A percentile compares a stretch with the other conserved stretches of the same genome.
phyloP scores from a whole-genome alignment of 495 filamentous ascomycete species.

The Poronia punctata region DNA sequence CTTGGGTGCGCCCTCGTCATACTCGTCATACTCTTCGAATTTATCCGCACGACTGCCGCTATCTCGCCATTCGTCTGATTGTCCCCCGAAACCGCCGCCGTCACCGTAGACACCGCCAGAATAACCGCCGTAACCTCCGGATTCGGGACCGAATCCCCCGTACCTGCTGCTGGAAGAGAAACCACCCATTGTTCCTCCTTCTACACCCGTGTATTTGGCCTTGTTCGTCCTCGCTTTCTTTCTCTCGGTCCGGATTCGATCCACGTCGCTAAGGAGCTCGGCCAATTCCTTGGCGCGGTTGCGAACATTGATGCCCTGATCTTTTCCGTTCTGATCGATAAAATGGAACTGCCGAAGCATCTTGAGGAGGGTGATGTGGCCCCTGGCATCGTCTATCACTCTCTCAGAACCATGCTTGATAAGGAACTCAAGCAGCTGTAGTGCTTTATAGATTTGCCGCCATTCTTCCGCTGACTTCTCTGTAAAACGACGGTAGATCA shows the following conservation, averaged over 20 bases:
- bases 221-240: conserved; percentile 89
- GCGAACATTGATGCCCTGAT: conserved; percentile 95
- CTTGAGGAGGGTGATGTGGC: conserved; percentile 88
- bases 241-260: conserved; percentile 81
- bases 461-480: conserved; percentile 98
- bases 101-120: conserved; percentile 89
- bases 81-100: conserved; percentile 76
- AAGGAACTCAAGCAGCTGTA: conserved; percentile 94
- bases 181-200: conserved; percentile 63
- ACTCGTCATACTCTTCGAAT: conserved; percentile 97
- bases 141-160: conserved; percentile 82
- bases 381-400: conserved; percentile 94
- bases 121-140: conserved; percentile 68
- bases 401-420: conserved; percentile 98
- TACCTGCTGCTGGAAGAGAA: conserved; percentile 56
- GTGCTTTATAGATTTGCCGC: conserved; percentile 97
- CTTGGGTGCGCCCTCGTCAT: conserved; percentile 64
- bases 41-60: conserved; percentile 55
- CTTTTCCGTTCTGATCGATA: conserved; percentile 94
- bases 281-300: conserved; percentile 93
- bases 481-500: conserved; percentile 99
- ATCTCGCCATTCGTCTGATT: conserved; percentile 55
- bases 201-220: conserved; percentile 90
- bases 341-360: conserved; percentile 99
- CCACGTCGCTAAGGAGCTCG: conserved; percentile 89